Evolutionary conservation across 1,284 basidiomycete genomes (phyloP).

Genomic region (Apiotrichum akiyoshidainum): DNA sequence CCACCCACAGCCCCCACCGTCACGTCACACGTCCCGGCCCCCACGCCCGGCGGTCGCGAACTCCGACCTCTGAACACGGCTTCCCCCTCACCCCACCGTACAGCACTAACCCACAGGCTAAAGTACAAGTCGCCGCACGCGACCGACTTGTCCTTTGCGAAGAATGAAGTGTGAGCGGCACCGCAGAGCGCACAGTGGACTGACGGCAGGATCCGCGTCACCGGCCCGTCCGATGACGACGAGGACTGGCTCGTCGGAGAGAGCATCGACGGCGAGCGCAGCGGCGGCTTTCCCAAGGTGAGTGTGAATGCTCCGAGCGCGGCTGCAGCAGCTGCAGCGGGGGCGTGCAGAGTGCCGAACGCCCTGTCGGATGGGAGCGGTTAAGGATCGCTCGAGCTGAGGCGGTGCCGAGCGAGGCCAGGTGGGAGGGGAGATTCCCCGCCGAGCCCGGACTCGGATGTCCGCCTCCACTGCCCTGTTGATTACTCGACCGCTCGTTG

Average conservation of each 20-base stretch:
- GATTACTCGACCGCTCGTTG: not conserved
- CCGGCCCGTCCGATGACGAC: constrained; percentile 46
- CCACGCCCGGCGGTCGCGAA: too few relatives aligned
- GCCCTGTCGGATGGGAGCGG: too few relatives aligned
- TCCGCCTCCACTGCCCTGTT: too few relatives aligned
- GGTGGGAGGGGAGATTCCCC: too few relatives aligned
- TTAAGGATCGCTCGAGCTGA: too few relatives aligned
- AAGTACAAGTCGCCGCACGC: constrained; percentile 51
- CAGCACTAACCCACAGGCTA: constrained; percentile 26
- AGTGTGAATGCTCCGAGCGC: not conserved
- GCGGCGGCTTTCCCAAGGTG: constrained; percentile 50
- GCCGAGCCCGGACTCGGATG: too few relatives aligned
- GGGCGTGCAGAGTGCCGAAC: too few relatives aligned
- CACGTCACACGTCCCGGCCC: too few relatives aligned
- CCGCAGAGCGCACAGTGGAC: not conserved
- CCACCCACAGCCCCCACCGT: not conserved
- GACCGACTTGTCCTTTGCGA: constrained; percentile 50
- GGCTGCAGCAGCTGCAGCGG: too few relatives aligned
- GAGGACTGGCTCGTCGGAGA: constrained; percentile 51
- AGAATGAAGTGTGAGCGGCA: constrained; percentile 47
- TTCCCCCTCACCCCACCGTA: too few relatives aligned
- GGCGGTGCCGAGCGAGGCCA: too few relatives aligned
- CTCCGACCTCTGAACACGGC: too few relatives aligned
- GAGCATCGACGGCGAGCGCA: constrained; percentile 42
- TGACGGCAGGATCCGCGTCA: constrained; percentile 46